A percentile compares a stretch with the other conserved stretches of the same genome.
Evolutionary conservation across 1,139 yeast species (phyloP).

Genomic region (Lodderomyces elongisporus): DNA sequence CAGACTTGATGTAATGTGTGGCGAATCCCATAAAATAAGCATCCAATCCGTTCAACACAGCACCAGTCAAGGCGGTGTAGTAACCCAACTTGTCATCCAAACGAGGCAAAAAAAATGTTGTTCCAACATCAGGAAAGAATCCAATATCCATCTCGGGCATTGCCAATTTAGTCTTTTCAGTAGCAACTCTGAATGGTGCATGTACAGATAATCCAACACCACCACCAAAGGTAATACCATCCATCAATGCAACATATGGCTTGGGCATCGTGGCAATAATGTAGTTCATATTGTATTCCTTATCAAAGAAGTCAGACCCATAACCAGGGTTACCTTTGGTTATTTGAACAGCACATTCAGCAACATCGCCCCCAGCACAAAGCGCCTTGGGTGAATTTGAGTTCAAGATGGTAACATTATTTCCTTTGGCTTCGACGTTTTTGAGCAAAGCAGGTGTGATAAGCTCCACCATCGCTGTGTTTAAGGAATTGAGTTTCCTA

Average conservation of each 20-base stretch:
- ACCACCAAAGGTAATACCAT: constrained; percentile 98
- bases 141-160: constrained; percentile 99
- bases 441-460: constrained; percentile 74
- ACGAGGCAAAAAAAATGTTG: constrained; percentile 82
- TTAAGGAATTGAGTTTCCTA: constrained; percentile 78
- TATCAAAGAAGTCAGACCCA: constrained; percentile 65
- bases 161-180: constrained; percentile 85
- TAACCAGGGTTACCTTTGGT: constrained; percentile 43
- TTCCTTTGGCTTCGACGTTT: constrained; percentile 63
- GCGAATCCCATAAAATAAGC: constrained; percentile 80
- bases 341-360: constrained; percentile 60
- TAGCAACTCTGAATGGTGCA: constrained; percentile 89
- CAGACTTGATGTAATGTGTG: constrained; percentile 79
- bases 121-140: constrained; percentile 94
- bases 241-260: constrained; percentile 79
- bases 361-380: constrained; percentile 95
- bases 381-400: constrained; percentile 63
- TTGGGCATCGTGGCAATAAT: constrained; percentile 74
- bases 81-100: constrained; percentile 79
- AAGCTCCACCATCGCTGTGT: constrained; percentile 68
- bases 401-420: constrained; percentile 62
- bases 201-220: constrained; percentile 93
- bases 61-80: constrained; percentile 85
- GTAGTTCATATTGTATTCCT: constrained; percentile 80
- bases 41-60: constrained; percentile 70